phyloP scores from a whole-genome alignment of 768 basidiomycete species.

The Plicaturopsis crispa region DNA sequence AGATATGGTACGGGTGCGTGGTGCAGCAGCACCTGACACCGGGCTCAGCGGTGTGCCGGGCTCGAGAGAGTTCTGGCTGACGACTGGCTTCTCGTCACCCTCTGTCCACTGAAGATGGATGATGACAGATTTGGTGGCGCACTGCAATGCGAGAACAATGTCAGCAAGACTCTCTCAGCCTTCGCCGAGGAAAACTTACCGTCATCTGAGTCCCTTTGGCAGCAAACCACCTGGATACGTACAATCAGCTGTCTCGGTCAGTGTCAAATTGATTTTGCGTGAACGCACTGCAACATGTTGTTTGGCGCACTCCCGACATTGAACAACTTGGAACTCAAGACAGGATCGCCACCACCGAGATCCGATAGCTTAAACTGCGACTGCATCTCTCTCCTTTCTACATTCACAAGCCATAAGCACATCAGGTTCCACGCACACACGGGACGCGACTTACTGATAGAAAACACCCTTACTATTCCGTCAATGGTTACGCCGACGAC shows the following conservation, averaged over 20 bases:
- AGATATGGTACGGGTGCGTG: constrained; percentile 41
- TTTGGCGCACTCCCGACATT: constrained; percentile 78
- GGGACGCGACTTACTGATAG: constrained; percentile 57
- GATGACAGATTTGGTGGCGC: constrained; percentile 83
- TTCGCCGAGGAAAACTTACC: constrained; percentile 31
- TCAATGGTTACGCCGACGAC: constrained; percentile 91
- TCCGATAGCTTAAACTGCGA: constrained; percentile 86
- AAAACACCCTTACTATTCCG: constrained; percentile 85
- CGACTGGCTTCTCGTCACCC: constrained; percentile 27
- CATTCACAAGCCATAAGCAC: constrained; percentile 16
- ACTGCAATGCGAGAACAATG: constrained; percentile 34
- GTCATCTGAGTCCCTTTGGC: constrained; percentile 89
- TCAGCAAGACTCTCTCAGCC: not conserved
- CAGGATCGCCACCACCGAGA: constrained; percentile 60
- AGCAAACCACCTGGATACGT: constrained; percentile 67
- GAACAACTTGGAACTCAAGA: constrained; percentile 57
- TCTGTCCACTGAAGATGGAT: constrained; percentile 85
- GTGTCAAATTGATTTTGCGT: not conserved
- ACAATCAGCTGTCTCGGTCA: not conserved
- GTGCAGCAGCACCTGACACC: constrained; percentile 11
- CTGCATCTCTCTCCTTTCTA: constrained; percentile 77
- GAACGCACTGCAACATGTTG: constrained; percentile 75
- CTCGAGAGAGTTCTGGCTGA: constrained; percentile 10
- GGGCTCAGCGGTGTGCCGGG: constrained; percentile 3
- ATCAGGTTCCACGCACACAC: constrained; percentile 1